A percentile compares a stretch with the other conserved stretches of the same genome.
Conservation (phyloP, 2,329 filamentous ascomycete genomes). For the Macrophomina phaseolina region DNA sequence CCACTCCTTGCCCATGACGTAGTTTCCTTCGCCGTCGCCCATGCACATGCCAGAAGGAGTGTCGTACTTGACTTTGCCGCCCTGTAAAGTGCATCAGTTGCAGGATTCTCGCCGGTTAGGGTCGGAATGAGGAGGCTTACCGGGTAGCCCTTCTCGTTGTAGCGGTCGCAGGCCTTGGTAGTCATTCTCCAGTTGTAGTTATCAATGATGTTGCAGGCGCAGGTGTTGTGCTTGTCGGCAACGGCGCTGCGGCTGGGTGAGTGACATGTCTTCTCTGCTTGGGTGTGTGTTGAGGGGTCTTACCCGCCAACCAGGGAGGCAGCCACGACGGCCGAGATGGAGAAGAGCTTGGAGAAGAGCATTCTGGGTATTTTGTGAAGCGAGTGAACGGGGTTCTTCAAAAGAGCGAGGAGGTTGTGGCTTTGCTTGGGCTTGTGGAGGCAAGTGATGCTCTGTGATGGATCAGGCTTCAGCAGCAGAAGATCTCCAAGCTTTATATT, state of each 20-base stretch:
- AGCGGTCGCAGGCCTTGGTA: background rate
- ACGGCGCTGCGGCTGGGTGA: background rate
- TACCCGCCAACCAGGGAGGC: conserved; percentile 3
- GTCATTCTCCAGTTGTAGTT: conserved; percentile 12
- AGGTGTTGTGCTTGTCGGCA: conserved; percentile 11
- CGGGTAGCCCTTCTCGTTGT: conserved; percentile 10
- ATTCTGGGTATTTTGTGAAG: background rate
- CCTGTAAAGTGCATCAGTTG: background rate
- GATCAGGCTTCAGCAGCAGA: background rate
- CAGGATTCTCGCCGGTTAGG: too few species aligned
- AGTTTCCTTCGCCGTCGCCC: background rate
- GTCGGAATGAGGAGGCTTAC: background rate
- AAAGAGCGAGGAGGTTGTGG: background rate
- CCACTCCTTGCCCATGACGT: conserved; percentile 9
- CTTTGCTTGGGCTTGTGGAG: background rate
- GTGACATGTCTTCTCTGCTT: background rate
- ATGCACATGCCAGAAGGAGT: background rate
- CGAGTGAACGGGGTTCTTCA: too few species aligned
- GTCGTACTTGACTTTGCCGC: background rate
- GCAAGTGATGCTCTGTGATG: background rate
- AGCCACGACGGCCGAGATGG: background rate
- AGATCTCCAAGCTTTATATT: background rate
- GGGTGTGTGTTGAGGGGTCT: background rate
- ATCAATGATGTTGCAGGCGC: background rate
- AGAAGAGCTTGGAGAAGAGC: conserved; percentile 11